phyloP scores from a whole-genome alignment of 768 basidiomycete species.

The Roridomyces roridus region DNA sequence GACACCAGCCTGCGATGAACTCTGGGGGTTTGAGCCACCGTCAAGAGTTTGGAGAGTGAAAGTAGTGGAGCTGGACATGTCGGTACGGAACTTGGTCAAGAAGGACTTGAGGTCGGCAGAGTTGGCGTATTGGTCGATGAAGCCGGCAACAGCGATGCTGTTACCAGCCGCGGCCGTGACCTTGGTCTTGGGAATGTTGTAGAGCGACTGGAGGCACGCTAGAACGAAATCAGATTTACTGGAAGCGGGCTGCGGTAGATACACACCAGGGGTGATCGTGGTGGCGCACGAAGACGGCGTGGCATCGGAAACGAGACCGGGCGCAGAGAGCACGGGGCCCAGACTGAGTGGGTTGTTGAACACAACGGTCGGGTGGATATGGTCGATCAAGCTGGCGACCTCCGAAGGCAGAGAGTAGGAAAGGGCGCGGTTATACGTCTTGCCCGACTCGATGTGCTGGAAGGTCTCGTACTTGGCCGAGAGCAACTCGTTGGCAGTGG shows the following conservation, averaged over 20 bases:
- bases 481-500: conserved; percentile 40
- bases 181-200: conserved; percentile 36
- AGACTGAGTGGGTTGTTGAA: conserved; percentile 27
- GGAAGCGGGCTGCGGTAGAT: no score
- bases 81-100: conserved; percentile 24
- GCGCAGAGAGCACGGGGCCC: conserved; percentile 20
- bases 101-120: conserved; percentile 15
- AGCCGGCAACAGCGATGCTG: no score
- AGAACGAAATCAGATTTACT: conserved; percentile 19
- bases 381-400: conserved; percentile 33
- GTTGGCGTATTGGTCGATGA: no score
- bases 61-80: conserved; percentile 24
- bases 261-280: not conserved
- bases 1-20: conserved; percentile 15
- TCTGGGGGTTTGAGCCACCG: conserved; percentile 29
- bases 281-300: not conserved
- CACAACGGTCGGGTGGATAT: conserved; percentile 41
- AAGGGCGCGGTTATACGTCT: conserved; percentile 37
- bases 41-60: conserved; percentile 29
- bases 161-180: conserved; percentile 20
- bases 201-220: conserved; percentile 24
- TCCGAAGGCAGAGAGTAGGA: conserved; percentile 41
- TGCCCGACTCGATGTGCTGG: conserved; percentile 34
- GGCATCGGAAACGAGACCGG: not conserved
- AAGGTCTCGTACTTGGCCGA: conserved; percentile 42